Base-by-base conservation (phyloP, 2,329 filamentous ascomycete genomes). In the Arthrobotrys megalospora region DNA sequence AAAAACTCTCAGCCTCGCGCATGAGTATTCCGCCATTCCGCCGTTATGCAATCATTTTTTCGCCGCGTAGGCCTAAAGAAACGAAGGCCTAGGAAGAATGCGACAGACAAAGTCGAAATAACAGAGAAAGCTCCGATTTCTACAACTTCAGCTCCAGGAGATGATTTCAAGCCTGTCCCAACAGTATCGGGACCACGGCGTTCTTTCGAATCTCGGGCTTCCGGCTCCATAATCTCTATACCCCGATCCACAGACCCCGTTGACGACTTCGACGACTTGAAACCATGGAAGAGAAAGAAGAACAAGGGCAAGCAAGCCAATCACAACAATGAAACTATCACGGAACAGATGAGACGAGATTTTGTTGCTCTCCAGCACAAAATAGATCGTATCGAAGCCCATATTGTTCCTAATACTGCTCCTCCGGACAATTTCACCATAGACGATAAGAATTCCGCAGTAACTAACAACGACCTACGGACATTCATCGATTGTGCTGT, bases 401-500 rank as follows among this genome's bases (percentile, higher is more conserved):
- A 60, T 12, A 36, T 60, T 19, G 55, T 60, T 10, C 36, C 36
- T 8, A 60, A 60, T 11, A 32, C 34, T 12, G 11, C 41, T 5
- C 36, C 55, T 16, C 19, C 34, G 0, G 55, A 60, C 14, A 4
- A 16, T 5, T 43, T 60, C 55, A 60, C 14, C 11, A 21, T 60
- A n/a, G 36, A 60, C 6, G 55, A 60, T 1, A 10, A n/a, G 11
- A 60, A 28, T 28, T 12, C 19, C 5, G 19, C 55, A 3, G 16
- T 60, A 28, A 24, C 55, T 0, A 60, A 16, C 11, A 41, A 60
- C 12, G 55, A n/a, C 16, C 4, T 60, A 43, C 55, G 55, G n/a
- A 60, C 55, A n/a, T 60, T 60, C n/a, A 28, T 60, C 19, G 55
- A 60, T 3, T 60, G 55, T 28, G 55, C 55, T n/a, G 16, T 14